These are phyloP conservation scores for Suhomyces bribrorum DNA, from an alignment of 1,139 yeast genomes.

Conservation along the genomic window DNA sequence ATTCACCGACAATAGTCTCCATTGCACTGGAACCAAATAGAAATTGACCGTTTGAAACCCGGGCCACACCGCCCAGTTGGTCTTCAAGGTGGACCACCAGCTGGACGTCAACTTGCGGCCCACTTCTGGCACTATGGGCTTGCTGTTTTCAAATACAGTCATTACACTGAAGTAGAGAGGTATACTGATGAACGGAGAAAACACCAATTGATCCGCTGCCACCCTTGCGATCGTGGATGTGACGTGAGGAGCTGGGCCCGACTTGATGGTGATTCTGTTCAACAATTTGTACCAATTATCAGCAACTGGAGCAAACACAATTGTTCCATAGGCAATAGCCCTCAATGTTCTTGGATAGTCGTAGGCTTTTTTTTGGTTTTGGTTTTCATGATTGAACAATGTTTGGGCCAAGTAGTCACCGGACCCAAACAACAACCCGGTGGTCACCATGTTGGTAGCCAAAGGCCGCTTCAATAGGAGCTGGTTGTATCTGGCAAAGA, in stretches of 20 bases:
- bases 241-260: background rate
- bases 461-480: constrained; percentile 35
- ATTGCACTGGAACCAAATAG: constrained; percentile 66
- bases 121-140: constrained; percentile 29
- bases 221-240: constrained; percentile 38
- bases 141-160: constrained; percentile 57
- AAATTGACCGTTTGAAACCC: constrained; percentile 74
- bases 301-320: constrained; percentile 46
- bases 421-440: constrained; percentile 43
- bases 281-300: constrained; percentile 43
- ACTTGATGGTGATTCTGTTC: constrained; percentile 17
- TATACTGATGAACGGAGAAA: constrained; percentile 73
- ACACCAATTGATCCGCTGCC: constrained; percentile 67
- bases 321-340: constrained; percentile 38
- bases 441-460: constrained; percentile 38
- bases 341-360: constrained; percentile 35
- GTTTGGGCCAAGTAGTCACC: constrained; percentile 46
- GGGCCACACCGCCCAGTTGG: constrained; percentile 91
- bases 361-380: constrained; percentile 17
- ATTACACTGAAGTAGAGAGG: constrained; percentile 69
- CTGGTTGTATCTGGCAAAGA: constrained; percentile 30
- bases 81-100: constrained; percentile 60
- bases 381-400: constrained; percentile 23
- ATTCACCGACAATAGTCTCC: constrained; percentile 69
- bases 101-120: constrained; percentile 43